phyloP scores from a whole-genome alignment of 352 stramenopile species.

The Phytopythium sindhum region DNA sequence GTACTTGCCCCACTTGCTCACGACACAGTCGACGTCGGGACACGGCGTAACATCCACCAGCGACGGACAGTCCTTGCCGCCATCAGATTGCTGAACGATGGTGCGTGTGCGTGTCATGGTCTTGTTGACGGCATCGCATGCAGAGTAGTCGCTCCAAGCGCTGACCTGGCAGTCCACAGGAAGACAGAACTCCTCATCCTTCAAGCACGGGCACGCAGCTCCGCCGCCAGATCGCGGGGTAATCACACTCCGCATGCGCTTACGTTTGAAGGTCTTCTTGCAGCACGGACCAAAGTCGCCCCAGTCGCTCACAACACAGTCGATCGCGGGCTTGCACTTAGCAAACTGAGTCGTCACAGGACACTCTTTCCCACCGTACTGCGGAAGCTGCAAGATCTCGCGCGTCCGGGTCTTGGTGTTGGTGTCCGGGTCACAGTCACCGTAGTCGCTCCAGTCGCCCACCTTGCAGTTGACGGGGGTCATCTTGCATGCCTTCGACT shows the following conservation, averaged over 20 bases:
- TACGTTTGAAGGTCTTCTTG: conserved; percentile 25
- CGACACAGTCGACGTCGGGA: conserved; percentile 42
- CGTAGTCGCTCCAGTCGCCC: conserved; percentile 42
- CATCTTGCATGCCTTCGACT: conserved; percentile 30
- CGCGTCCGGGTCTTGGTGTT: conserved; percentile 50
- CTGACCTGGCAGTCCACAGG: conserved; percentile 45
- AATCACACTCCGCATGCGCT: conserved; percentile 34
- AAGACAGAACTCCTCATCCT: conserved; percentile 29
- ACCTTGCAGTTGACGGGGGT: conserved; percentile 49
- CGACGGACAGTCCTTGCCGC: conserved; percentile 35
- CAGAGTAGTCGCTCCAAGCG: conserved; percentile 40
- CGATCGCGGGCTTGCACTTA: conserved; percentile 36
- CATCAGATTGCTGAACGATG: conserved; percentile 25
- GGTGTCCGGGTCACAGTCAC: conserved; percentile 34
- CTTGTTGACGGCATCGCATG: conserved; percentile 24
- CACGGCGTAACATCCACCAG: conserved; percentile 32
- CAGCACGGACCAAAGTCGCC: conserved; percentile 32
- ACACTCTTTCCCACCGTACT: conserved; percentile 36
- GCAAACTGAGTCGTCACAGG: conserved; percentile 27
- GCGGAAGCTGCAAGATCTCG: conserved; percentile 24
- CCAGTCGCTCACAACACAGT: conserved; percentile 67
- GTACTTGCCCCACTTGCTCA: conserved; percentile 45
- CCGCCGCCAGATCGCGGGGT: conserved; percentile 28
- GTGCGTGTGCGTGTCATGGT: conserved; percentile 36
- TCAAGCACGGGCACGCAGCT: conserved; percentile 30